Percentiles rank a stretch among this genome's conserved stretches.
These are phyloP conservation scores for Amoebophrya sp. DNA, from an alignment of 169 alveolate species.

Conservation along the genomic window DNA sequence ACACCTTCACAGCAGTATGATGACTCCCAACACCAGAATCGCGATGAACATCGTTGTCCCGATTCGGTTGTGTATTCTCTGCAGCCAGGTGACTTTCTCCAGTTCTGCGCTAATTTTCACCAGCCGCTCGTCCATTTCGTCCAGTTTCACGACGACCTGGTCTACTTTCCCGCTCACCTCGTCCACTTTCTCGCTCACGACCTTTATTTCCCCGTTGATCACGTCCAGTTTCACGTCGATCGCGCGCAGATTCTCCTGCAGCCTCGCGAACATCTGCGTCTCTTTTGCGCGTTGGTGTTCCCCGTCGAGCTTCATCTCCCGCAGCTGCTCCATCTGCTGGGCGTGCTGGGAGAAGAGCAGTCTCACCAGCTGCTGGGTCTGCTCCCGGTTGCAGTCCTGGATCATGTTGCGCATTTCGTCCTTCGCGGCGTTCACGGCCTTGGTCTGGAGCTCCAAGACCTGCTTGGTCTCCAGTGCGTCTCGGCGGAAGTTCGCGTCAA, in stretches of 20 bases:
- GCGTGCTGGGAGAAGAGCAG: not conserved
- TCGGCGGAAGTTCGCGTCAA: too few species aligned
- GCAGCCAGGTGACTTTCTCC: not conserved
- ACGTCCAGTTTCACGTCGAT: not conserved
- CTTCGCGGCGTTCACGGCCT: not conserved
- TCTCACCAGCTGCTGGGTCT: not conserved
- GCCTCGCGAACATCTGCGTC: not conserved
- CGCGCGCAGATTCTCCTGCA: not conserved
- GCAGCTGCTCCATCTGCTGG: not conserved
- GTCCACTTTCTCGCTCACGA: not conserved
- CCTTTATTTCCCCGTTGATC: not conserved
- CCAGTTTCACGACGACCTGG: not conserved
- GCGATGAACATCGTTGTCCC: not conserved
- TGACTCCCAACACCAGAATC: not conserved
- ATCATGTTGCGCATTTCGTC: not conserved
- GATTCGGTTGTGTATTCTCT: not conserved
- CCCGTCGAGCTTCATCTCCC: not conserved
- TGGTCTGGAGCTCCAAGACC: not conserved
- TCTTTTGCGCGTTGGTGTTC: not conserved
- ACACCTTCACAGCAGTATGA: not conserved
- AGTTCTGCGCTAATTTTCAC: not conserved
- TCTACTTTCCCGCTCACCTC: not conserved
- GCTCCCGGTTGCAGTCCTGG: not conserved
- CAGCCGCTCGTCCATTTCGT: not conserved
- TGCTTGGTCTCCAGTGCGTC: not conserved